These are phyloP conservation scores for Besnoitia besnoiti DNA, from an alignment of 169 alveolate species.

Conservation along the genomic window DNA sequence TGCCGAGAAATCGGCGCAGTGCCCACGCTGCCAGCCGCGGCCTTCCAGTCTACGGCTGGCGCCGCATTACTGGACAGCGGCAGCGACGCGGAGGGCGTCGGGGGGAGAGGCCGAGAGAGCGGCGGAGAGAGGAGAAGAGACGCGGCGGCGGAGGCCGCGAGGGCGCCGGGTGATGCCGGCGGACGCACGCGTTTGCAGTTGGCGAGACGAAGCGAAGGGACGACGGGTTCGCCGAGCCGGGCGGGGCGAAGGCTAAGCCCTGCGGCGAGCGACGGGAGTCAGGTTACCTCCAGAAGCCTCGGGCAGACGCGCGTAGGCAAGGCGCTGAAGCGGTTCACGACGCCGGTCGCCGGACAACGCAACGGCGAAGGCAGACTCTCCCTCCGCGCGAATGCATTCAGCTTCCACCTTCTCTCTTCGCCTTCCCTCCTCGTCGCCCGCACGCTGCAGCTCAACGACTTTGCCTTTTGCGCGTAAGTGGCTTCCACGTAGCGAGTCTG, in stretches of 20 bases:
- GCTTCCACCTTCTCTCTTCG: conserved; percentile 48
- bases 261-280: not conserved
- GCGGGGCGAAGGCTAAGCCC: not conserved
- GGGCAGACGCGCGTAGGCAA: not conserved
- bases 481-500: not conserved
- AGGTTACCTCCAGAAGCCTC: not conserved
- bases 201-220: too few relatives aligned
- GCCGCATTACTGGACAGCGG: too few relatives aligned
- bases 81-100: not conserved
- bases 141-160: not conserved
- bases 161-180: not conserved
- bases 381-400: conserved; percentile 38
- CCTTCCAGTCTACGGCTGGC: not conserved
- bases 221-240: not conserved
- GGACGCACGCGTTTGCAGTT: too few relatives aligned
- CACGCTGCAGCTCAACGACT: conserved; percentile 61
- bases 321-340: conserved; percentile 6
- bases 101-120: not conserved
- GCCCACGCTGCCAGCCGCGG: not conserved
- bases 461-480: conserved; percentile 45
- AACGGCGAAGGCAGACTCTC: not conserved
- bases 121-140: not conserved
- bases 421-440: conserved; percentile 45
- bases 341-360: conserved; percentile 31
- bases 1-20: conserved; percentile 6